Evolutionary conservation across 1,139 yeast species (phyloP).

Genomic region (Protomyces inouyei): DNA sequence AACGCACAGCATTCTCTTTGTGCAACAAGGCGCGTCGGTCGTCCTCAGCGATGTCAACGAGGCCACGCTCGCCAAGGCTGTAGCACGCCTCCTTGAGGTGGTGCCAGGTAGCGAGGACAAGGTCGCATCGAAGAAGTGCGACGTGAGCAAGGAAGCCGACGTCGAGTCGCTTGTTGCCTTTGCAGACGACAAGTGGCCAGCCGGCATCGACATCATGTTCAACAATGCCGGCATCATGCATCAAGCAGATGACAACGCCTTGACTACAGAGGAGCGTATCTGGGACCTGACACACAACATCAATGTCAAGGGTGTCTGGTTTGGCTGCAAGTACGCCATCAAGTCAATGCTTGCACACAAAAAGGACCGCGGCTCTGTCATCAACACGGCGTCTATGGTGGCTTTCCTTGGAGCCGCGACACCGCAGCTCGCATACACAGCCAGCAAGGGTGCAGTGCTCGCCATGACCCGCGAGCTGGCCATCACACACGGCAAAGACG

Average conservation of each 20-base stretch:
- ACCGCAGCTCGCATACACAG: slow-evolving; percentile 45
- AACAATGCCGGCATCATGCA: slow-evolving; percentile 77
- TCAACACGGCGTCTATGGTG: slow-evolving; percentile 60
- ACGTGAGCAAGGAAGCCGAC: slow-evolving; percentile 41
- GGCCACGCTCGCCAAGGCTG: slow-evolving; percentile 38
- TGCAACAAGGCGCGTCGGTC: slow-evolving; percentile 47
- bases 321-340: slow-evolving; percentile 53
- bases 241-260: slow-evolving; percentile 53
- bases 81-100: slow-evolving; percentile 35
- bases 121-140: slow-evolving; percentile 37
- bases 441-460: slow-evolving; percentile 44
- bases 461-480: slow-evolving; percentile 61
- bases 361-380: slow-evolving; percentile 52
- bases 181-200: slow-evolving; percentile 49
- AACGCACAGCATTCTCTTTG: slow-evolving; percentile 38
- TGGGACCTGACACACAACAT: slow-evolving; percentile 52
- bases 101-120: slow-evolving; percentile 34
- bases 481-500: slow-evolving; percentile 59
- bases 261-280: slow-evolving; percentile 43
- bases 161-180: slow-evolving; percentile 40
- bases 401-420: slow-evolving; percentile 48
- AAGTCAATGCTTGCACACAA: slow-evolving; percentile 48
- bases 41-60: slow-evolving; percentile 57
- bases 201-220: slow-evolving; percentile 59
- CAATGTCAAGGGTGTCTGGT: slow-evolving; percentile 54